phyloP scores from a whole-genome alignment of 2,329 filamentous ascomycete genomes.

The Sodiomyces alkalinus region DNA sequence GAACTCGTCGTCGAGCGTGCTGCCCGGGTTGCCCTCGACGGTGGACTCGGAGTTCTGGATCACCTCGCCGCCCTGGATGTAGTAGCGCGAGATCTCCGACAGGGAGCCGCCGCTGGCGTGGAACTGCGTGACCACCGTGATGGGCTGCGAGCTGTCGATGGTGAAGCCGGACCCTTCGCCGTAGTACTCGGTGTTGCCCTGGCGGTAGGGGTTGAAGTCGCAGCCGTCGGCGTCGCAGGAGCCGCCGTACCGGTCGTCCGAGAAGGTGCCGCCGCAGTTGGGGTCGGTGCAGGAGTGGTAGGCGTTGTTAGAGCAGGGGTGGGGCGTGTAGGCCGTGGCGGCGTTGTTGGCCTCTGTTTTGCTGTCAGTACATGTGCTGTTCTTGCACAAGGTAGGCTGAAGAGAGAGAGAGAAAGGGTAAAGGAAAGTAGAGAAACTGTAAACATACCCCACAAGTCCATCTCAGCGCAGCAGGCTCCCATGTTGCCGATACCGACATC shows the following conservation, averaged over 20 bases:
- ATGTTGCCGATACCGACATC: constrained; percentile 35
- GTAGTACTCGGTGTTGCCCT: constrained; percentile 49
- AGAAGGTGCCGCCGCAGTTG: constrained; percentile 37
- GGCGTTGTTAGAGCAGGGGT: constrained; percentile 39
- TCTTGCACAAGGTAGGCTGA: not conserved
- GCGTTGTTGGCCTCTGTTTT: constrained; percentile 43
- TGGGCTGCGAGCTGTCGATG: constrained; percentile 41
- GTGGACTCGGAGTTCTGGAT: constrained; percentile 36
- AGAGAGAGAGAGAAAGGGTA: not conserved
- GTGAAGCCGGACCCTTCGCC: constrained; percentile 34
- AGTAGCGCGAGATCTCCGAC: constrained; percentile 46
- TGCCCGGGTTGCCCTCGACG: constrained; percentile 22
- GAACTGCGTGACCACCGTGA: constrained; percentile 57
- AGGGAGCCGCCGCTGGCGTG: constrained; percentile 31
- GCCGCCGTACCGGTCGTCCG: constrained; percentile 39
- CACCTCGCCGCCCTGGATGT: constrained; percentile 46
- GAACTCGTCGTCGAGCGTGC: constrained; percentile 39
- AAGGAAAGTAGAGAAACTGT: too few relatives aligned
- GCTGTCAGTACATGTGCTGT: not conserved
- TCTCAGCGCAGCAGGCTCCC: constrained; percentile 47
- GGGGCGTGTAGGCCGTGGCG: constrained; percentile 48
- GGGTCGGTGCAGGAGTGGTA: constrained; percentile 35
- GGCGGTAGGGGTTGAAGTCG: constrained; percentile 55
- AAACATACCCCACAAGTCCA: constrained; percentile 35
- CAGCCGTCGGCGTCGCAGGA: constrained; percentile 55